Evolutionary conservation across 2,329 filamentous ascomycete genomes (phyloP), one percentile per base, ranked within the genome.

Genomic region (Claviceps sp.): DNA sequence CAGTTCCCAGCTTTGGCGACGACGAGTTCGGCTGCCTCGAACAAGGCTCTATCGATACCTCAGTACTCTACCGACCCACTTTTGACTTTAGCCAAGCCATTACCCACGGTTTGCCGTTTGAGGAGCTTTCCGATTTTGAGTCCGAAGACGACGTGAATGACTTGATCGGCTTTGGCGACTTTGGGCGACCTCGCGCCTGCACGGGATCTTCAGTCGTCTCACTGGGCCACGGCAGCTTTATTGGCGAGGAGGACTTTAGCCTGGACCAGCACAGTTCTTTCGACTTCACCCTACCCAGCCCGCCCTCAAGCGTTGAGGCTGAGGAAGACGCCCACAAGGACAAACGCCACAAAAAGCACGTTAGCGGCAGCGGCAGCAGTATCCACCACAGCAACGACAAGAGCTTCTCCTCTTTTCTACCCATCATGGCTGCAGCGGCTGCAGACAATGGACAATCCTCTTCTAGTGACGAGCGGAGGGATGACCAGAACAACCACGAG

Each of bases 41-140:
- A 69, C 67, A 63, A 73, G 60, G 57, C 65, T 79, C 70, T 68
- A 70, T 70, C 66, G 68, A 65, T 69, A 69, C 65, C 55, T 62
- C 68, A 51, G 62, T 63, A 53, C 68, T 65, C 63, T 67, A 61
- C 59, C 69, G 65, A 54, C 55, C 60, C 22, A 55, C 68, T 24
- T 79, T 84, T 57, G 75, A 79, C 55, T 80, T 82, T 63, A 69
- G 68, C 57, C 61, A 70, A 48, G 64, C 68, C n/a, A 58, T 72
- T 24, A 70, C 73, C 58, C 72, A 77, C 70, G 78, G 78, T 24
- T 76, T 93, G 34, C 84, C 86, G 26, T 94, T 95, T 60, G 87
- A 94, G 67, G 86, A 88, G 58, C 81, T 94, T 59, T 93, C 90
- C 24, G 89, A 95, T 61, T 77, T 95, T 52, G 90, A 95, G 66